Evolutionary conservation across 2,329 filamentous ascomycete genomes (phyloP).

Genomic region (Monosporascus sp.): DNA sequence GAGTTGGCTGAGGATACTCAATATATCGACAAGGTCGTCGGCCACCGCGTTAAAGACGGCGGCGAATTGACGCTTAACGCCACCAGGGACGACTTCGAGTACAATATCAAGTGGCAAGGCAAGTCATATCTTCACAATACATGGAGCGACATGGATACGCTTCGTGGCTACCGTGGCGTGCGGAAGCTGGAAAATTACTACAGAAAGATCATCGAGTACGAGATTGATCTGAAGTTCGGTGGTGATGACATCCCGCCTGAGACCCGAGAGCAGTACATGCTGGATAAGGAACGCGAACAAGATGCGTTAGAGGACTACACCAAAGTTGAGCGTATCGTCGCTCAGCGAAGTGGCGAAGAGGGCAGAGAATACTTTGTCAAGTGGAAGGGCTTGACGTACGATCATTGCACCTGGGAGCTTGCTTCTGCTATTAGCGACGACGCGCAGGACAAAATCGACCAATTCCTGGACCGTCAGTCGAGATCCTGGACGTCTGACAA

Average conservation of each 20-base stretch:
- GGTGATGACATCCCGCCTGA: constrained; percentile 72
- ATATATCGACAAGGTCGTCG: constrained; percentile 85
- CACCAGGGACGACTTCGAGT: constrained; percentile 76
- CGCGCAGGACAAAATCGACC: constrained; percentile 86
- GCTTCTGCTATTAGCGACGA: constrained; percentile 68
- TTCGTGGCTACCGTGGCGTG: constrained; percentile 74
- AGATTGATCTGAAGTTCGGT: constrained; percentile 71
- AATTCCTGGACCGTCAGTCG: constrained; percentile 77
- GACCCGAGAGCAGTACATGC: constrained; percentile 86
- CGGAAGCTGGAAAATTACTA: constrained; percentile 95
- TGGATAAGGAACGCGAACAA: constrained; percentile 88
- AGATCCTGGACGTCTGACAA: constrained; percentile 77
- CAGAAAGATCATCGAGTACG: constrained; percentile 72
- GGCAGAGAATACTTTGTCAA: constrained; percentile 90
- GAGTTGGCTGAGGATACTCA: constrained; percentile 72
- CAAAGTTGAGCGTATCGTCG: constrained; percentile 88
- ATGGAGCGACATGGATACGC: constrained; percentile 76
- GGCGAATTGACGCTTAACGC: constrained; percentile 52
- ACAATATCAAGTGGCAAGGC: constrained; percentile 92
- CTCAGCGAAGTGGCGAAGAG: constrained; percentile 71
- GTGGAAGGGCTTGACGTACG: constrained; percentile 92
- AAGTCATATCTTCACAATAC: constrained; percentile 94
- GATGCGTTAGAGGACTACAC: constrained; percentile 87
- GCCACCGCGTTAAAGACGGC: constrained; percentile 73
- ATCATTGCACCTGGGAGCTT: constrained; percentile 89